phyloP scores from a whole-genome alignment of 2,329 filamentous ascomycete species.

The Phialemoniopsis sp. region DNA sequence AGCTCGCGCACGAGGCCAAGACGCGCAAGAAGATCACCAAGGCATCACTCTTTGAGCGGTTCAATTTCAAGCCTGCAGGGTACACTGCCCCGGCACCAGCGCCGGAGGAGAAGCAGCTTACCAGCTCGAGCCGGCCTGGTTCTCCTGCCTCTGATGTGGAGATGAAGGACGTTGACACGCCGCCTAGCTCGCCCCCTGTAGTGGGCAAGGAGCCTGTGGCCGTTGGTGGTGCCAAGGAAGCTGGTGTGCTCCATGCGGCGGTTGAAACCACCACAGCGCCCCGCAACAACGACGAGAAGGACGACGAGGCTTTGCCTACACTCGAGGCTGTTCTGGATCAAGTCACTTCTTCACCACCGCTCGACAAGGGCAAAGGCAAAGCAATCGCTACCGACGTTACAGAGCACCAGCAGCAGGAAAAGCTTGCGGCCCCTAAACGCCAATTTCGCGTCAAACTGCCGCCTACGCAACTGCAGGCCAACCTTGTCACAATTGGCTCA shows the following conservation, averaged over 20 bases:
- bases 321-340: slow-evolving; percentile 28
- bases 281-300: slow-evolving; percentile 13
- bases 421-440: slow-evolving; percentile 26
- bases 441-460: slow-evolving; percentile 49
- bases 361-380: slow-evolving; percentile 60
- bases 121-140: slow-evolving; percentile 52
- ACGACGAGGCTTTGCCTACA: slow-evolving; percentile 29
- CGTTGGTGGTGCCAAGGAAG: slow-evolving; percentile 1
- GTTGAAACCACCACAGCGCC: slow-evolving; percentile 10
- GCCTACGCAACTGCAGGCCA: slow-evolving; percentile 24
- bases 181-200: slow-evolving; percentile 65
- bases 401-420: slow-evolving; percentile 16
- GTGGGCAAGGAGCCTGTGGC: slow-evolving; percentile 21
- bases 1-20: slow-evolving; percentile 83
- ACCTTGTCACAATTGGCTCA: slow-evolving; percentile 35
- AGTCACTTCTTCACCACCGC: slow-evolving; percentile 10
- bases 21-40: slow-evolving; percentile 90
- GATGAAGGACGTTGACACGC: slow-evolving; percentile 52
- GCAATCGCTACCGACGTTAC: slow-evolving; percentile 25
- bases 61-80: slow-evolving; percentile 63
- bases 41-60: slow-evolving; percentile 74
- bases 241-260: slow-evolving; percentile 1
- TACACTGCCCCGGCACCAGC: slow-evolving; percentile 4
- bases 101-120: slow-evolving; percentile 23
- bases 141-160: slow-evolving; percentile 48